Evolutionary conservation across 2,329 filamentous ascomycete species (phyloP), one percentile per base, ranked within the genome.

Genomic region (Penicillium decumbens): DNA sequence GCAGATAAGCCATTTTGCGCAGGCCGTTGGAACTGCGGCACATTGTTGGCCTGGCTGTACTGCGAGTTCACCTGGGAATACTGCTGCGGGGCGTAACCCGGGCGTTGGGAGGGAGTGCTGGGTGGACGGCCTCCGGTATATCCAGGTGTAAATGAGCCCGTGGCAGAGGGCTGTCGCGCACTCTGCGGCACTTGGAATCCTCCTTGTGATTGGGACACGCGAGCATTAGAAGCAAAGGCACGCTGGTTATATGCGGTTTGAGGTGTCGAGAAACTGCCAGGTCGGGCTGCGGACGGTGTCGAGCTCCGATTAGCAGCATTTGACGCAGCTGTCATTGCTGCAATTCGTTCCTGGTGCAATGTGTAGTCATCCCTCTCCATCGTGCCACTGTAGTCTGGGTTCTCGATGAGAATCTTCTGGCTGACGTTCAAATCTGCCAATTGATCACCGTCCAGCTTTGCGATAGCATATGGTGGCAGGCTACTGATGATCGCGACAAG

Each of bases 371-470:
- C 89, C 60, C 92, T 88, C 59, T 95, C 89, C 81, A 95, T 84
- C 3, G 86, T 82, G 4, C 90, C 90, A 55, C 80, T 81, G 67
- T 88, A 88, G 61, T 89, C 83, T 44, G 85, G 83, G 6, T 80
- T 83, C 52, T 87, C 82, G 41, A 95, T 76, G 51, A 89, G 73
- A 18, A 95, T 80, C 65, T 83, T 89, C 40, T 83, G 88, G 71
- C 85, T 92, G 64, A 95, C 86, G 54, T 88, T 85, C 41, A 95
- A 75, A 50, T 90, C 87, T 27, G 85, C 85, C n/a, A 95, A 73
- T 66, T 90, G 87, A 65, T 95, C 87, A 8, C 89, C 89, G 61
- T 95, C 85, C 53, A 95, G 75, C 62, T 93, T 92, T 5, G 90
- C 85, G 23, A 95, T 87, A 1, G 87, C 88, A 64, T 89, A 93